Base-by-base conservation (phyloP, 768 basidiomycete species). In the Suillus placidus region DNA sequence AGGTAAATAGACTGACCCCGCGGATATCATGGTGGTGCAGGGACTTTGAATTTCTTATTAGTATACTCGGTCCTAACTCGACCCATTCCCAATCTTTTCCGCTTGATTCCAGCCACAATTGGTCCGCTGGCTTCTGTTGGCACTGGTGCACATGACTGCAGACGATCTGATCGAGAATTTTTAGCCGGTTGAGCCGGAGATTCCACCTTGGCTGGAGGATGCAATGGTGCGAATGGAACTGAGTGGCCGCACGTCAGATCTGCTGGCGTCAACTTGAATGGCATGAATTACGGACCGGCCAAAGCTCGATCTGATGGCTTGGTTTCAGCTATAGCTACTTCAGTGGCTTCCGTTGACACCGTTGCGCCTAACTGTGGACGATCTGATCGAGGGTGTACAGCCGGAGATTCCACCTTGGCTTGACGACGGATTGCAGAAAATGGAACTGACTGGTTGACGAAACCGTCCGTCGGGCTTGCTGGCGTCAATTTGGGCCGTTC, bases 31-130 rank as follows among this genome's bases (percentile, higher is more conserved):
- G 26, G 16, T 7, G n/a, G 30, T 1, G 38, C 43, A 51, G 84
- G 87, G n/a, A 79, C 73, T 75, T 88, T 90, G 81, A 89, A 90
- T 76, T 87, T 90, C 76, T 90, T 91, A 74, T 89, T 91, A 30
- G 84, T 70, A 71, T 90, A 90, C 4, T 85, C 84, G 54, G 34
- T 71, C 76, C 10, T 71, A 32, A 67, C 73, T 69, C 85, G 79
- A 20, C 87, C 87, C 87, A 90, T 88, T 0, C 89, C 89, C 61
- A 90, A 76, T 52, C 87, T 80, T 65, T 87, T 80, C 64, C 88
- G 81, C 70, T 89, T 90, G 20, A 73, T 74, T 37, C 82, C 83
- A 57, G 64, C 63, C 30, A 42, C 34, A 60, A 16, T 30, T 30
- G 57, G 26, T 40, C 10, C 16, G 7, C 16, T 16, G 26, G 18